Percentiles rank a stretch among this genome's conserved stretches.
Evolutionary conservation across 495 filamentous ascomycete genomes (phyloP).

Genomic region (Aspergillus bridgeri): DNA sequence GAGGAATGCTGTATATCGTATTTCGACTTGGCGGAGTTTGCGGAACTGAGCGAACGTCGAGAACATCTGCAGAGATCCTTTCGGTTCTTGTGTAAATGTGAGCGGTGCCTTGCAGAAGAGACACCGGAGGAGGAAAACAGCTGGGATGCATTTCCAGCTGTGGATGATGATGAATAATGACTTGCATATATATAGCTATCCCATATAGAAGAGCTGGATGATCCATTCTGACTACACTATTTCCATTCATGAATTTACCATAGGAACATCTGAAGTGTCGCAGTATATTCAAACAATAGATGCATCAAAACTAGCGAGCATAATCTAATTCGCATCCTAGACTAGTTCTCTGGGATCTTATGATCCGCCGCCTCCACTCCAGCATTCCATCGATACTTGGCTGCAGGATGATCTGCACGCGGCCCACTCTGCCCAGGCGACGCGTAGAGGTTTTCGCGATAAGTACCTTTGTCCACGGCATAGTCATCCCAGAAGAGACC

Average conservation of each 20-base stretch:
- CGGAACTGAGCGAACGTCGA: conserved; percentile 22
- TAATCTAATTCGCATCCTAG: too few species aligned
- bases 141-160: conserved; percentile 13
- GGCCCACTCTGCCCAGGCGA: conserved; percentile 43
- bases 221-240: too few species aligned
- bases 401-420: conserved; percentile 45
- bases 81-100: conserved; percentile 32
- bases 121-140: conserved; percentile 6
- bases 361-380: conserved; percentile 33
- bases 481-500: conserved; percentile 50
- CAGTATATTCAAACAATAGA: too few species aligned
- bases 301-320: too few species aligned
- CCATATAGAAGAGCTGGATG: too few species aligned
- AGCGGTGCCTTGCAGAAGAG: conserved; percentile 30
- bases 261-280: too few species aligned
- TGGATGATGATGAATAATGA: conserved; percentile 7
- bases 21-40: conserved; percentile 31
- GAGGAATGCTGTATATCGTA: conserved; percentile 44
- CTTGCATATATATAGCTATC: not conserved
- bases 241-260: too few species aligned
- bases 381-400: conserved; percentile 49
- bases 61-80: conserved; percentile 32
- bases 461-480: conserved; percentile 43
- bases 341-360: conserved; percentile 13
- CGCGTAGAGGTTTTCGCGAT: conserved; percentile 45